A percentile compares a stretch with the other conserved stretches of the same genome.
These are phyloP conservation scores for Fusarium sp. DNA, from an alignment of 2,329 filamentous ascomycete genomes.

Conservation along the genomic window DNA sequence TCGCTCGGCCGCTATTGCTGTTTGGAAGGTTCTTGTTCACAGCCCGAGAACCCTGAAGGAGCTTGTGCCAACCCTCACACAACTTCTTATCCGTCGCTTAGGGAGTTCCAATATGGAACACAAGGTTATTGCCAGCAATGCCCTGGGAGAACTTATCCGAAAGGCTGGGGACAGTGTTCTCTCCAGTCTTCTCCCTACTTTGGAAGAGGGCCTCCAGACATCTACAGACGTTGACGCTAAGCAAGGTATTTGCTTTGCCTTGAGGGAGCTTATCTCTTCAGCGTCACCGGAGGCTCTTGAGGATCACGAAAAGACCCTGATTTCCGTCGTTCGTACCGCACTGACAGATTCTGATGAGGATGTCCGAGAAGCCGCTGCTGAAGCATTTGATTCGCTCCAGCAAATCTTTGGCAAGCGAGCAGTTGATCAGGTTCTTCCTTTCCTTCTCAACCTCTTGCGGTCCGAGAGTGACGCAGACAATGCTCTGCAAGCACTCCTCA, in stretches of 20 bases:
- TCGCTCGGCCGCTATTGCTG: slow-evolving; percentile 85
- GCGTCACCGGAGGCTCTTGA: slow-evolving; percentile 89
- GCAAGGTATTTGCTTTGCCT: slow-evolving; percentile 96
- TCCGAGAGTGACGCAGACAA: slow-evolving; percentile 89
- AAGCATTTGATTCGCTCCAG: slow-evolving; percentile 95
- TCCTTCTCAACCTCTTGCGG: slow-evolving; percentile 88
- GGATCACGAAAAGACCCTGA: slow-evolving; percentile 93
- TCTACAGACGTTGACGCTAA: slow-evolving; percentile 92
- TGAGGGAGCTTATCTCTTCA: slow-evolving; percentile 91
- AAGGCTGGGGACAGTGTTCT: slow-evolving; percentile 96
- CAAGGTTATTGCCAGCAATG: slow-evolving; percentile 97
- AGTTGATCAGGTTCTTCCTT: slow-evolving; percentile 93
- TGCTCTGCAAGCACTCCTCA: slow-evolving; percentile 90
- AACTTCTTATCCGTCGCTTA: slow-evolving; percentile 91
- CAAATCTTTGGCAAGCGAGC: slow-evolving; percentile 93
- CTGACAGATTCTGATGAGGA: slow-evolving; percentile 89
- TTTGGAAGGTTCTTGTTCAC: slow-evolving; percentile 97
- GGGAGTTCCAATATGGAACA: slow-evolving; percentile 98
- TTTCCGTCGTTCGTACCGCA: slow-evolving; percentile 91
- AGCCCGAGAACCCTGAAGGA: slow-evolving; percentile 94
- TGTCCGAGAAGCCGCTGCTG: slow-evolving; percentile 93
- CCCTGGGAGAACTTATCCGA: slow-evolving; percentile 93
- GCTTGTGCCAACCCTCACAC: slow-evolving; percentile 91
- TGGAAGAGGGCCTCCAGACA: slow-evolving; percentile 88
- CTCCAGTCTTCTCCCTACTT: slow-evolving; percentile 84